These are phyloP conservation scores for Chaetomium strumarium DNA, from an alignment of 2,329 filamentous ascomycete species.

Conservation along the genomic window DNA sequence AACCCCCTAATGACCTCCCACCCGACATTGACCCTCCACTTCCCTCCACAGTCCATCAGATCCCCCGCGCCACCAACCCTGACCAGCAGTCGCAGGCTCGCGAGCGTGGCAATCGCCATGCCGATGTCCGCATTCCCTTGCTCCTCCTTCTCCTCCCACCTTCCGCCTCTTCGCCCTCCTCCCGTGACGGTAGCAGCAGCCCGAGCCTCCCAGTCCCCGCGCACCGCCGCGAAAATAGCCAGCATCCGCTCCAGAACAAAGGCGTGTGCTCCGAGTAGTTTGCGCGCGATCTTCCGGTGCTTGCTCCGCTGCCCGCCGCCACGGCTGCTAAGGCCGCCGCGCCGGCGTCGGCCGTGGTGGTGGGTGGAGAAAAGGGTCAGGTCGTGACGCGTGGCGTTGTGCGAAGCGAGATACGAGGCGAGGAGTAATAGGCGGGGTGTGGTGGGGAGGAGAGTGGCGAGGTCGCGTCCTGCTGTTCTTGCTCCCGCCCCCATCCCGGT, in stretches of 20 bases:
- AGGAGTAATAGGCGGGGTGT: conserved; percentile 69
- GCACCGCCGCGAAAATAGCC: conserved; percentile 66
- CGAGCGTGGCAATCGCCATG: conserved; percentile 65
- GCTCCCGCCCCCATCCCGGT: neutral
- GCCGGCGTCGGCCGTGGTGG: conserved; percentile 47
- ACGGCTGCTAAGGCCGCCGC: conserved; percentile 36
- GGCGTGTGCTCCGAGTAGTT: conserved; percentile 68
- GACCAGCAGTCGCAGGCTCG: conserved; percentile 63
- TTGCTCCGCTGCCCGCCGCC: conserved; percentile 36
- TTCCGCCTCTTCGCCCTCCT: conserved; percentile 29
- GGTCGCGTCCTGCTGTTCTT: conserved; percentile 31
- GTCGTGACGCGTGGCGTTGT: conserved; percentile 71
- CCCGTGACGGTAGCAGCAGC: neutral
- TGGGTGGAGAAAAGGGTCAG: conserved; percentile 69
- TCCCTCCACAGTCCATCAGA: conserved; percentile 60
- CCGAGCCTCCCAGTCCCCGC: conserved; percentile 43
- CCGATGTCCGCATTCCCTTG: conserved; percentile 50
- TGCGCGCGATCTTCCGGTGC: conserved; percentile 68
- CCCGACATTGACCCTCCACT: conserved; percentile 72
- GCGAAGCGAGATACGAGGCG: conserved; percentile 73
- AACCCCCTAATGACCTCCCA: conserved; percentile 70
- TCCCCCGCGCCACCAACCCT: conserved; percentile 56
- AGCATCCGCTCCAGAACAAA: conserved; percentile 75
- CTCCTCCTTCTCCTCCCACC: neutral
- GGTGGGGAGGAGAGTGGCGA: conserved; percentile 58